Evolutionary conservation across 2,329 filamentous ascomycete species (phyloP).

Genomic region (Cephalotrichum gorgonifer): DNA sequence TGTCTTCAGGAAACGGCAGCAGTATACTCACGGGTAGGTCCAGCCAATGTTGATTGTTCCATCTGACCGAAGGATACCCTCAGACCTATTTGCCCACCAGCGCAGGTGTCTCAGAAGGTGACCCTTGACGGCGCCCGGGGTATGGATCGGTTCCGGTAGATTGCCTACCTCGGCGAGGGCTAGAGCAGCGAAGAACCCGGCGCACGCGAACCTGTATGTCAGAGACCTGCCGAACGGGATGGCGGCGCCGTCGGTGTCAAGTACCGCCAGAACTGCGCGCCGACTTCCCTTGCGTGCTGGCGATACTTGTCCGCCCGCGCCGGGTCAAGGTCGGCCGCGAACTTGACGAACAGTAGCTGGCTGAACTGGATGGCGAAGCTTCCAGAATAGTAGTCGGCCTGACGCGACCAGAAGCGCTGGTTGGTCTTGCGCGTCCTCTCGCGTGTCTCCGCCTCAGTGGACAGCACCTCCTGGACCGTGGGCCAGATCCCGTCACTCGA

Average conservation of each 20-base stretch:
- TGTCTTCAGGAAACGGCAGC: too few relatives aligned
- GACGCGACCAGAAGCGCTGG: slow-evolving; percentile 16
- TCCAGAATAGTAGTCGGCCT: slow-evolving; percentile 42
- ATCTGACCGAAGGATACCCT: slow-evolving; percentile 34
- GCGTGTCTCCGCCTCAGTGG: slow-evolving; percentile 8
- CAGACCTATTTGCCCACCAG: slow-evolving; percentile 33
- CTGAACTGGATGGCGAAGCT: slow-evolving; percentile 44
- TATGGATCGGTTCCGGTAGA: slow-evolving; percentile 23
- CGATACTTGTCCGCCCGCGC: slow-evolving; percentile 24
- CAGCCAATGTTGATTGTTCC: slow-evolving; percentile 37
- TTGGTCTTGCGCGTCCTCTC: slow-evolving; percentile 9
- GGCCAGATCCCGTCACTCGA: slow-evolving; percentile 33
- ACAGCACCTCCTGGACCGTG: slow-evolving; percentile 10
- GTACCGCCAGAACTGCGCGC: slow-evolving; percentile 31
- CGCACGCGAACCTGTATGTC: slow-evolving; percentile 40
- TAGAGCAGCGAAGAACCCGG: slow-evolving; percentile 34
- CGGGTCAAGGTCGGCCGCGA: slow-evolving; percentile 29
- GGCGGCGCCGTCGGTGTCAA: slow-evolving; percentile 32
- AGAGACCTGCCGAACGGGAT: slow-evolving; percentile 41
- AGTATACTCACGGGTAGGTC: slow-evolving; percentile 21
- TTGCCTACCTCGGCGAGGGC: slow-evolving; percentile 28
- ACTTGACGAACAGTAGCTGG: slow-evolving; percentile 33
- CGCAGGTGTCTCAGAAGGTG: slow-evolving; percentile 37
- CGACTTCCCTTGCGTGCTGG: slow-evolving; percentile 28
- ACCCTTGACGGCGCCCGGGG: slow-evolving; percentile 32